Percentiles rank a stretch among this genome's conserved stretches.
phyloP scores from a whole-genome alignment of 2,329 filamentous ascomycete genomes.

The Nemania bipapillata region DNA sequence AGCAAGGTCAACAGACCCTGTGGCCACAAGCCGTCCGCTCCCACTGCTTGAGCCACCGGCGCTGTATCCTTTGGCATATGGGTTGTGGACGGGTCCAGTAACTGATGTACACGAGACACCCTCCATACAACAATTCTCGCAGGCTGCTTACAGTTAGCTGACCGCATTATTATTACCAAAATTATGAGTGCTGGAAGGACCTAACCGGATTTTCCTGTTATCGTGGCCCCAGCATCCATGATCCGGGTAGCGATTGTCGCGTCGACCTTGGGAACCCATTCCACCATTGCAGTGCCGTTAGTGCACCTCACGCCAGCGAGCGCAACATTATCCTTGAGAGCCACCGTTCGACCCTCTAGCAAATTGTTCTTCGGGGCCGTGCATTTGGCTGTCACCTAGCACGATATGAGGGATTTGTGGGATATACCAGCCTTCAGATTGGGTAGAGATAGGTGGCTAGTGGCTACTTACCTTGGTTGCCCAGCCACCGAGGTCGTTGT shows the following conservation, averaged over 20 bases:
- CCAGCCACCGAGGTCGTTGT: constrained; percentile 45
- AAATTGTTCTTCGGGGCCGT: constrained; percentile 40
- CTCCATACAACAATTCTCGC: constrained; percentile 60
- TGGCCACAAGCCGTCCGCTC: constrained; percentile 58
- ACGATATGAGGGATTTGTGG: background rate
- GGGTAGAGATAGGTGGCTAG: too few relatives aligned
- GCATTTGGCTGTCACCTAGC: constrained; percentile 44
- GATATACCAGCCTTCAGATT: too few relatives aligned
- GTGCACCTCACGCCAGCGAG: constrained; percentile 58
- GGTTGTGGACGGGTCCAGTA: constrained; percentile 61
- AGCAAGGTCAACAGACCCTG: constrained; percentile 48
- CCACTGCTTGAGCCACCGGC: constrained; percentile 59
- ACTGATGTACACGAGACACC: constrained; percentile 57
- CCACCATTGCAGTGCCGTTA: constrained; percentile 56
- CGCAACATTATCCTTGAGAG: constrained; percentile 61
- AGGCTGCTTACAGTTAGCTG: constrained; percentile 48
- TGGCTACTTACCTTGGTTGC: constrained; percentile 41
- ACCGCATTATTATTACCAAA: background rate
- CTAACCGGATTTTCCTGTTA: constrained; percentile 55
- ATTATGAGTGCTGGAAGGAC: background rate
- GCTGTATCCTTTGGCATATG: constrained; percentile 57
- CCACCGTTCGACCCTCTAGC: constrained; percentile 56
- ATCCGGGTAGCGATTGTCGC: constrained; percentile 58
- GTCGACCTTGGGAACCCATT: constrained; percentile 55
- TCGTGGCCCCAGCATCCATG: constrained; percentile 55